Conservation (phyloP, 352 stramenopile genomes). For the Phytophthora melonis region DNA sequence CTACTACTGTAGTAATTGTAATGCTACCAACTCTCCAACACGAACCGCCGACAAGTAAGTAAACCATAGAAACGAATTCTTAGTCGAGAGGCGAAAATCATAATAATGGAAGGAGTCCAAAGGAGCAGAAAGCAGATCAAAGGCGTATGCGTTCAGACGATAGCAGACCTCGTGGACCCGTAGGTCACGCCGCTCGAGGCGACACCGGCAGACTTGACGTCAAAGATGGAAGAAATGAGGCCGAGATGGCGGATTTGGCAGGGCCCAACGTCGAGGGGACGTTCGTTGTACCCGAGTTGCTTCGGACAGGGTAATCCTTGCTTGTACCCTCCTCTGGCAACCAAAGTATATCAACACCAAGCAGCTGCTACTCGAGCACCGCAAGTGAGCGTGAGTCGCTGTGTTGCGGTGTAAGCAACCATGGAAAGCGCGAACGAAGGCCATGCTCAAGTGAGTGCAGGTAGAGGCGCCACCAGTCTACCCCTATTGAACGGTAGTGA, state of each 20-base stretch:
- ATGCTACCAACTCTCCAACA: neutral
- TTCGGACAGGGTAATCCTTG: neutral
- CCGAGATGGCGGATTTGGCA: slow-evolving; percentile 15
- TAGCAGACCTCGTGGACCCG: slow-evolving; percentile 4
- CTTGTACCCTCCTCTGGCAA: neutral
- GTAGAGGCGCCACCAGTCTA: neutral
- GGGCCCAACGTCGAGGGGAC: neutral
- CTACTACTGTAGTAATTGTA: too few relatives aligned
- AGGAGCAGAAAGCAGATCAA: neutral
- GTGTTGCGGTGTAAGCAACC: slow-evolving; percentile 1
- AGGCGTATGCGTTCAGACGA: slow-evolving; percentile 12
- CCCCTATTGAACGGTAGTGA: neutral
- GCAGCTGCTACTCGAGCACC: neutral
- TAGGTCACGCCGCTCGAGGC: neutral
- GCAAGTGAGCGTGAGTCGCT: slow-evolving; percentile 5
- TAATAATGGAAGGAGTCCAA: neutral
- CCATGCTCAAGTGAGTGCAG: neutral
- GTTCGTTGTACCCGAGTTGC: too few relatives aligned
- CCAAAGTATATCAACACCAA: neutral
- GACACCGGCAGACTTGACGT: neutral
- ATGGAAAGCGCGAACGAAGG: neutral
- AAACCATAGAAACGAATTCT: slow-evolving; percentile 1
- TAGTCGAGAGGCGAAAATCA: neutral
- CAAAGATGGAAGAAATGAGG: slow-evolving; percentile 23
- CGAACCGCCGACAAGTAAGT: neutral